Percentiles rank a stretch among this genome's conserved stretches.
Conservation (phyloP, 208 protist genomes). For the Acanthamoeba royreba region DNA sequence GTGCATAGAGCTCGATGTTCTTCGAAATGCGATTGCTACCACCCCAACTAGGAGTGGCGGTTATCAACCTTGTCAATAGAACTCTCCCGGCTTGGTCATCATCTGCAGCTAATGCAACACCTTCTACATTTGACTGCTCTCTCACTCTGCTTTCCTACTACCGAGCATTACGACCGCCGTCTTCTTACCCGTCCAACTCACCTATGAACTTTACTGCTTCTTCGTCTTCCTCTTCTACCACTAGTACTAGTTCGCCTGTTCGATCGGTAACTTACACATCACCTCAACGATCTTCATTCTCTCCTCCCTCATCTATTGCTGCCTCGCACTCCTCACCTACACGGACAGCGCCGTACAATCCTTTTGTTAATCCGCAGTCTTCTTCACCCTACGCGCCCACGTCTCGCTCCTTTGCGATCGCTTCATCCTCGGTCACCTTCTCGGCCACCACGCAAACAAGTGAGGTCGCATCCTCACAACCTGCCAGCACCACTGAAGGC, state of each 20-base stretch:
- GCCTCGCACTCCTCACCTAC: too few species aligned
- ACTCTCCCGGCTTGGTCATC: neutral
- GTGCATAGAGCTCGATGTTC: neutral
- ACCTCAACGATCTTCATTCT: too few species aligned
- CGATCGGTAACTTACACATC: too few species aligned
- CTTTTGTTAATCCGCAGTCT: too few species aligned
- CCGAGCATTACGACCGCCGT: neutral
- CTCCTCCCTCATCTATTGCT: too few species aligned
- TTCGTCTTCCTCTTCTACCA: neutral
- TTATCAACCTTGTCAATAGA: neutral
- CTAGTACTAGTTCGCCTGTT: neutral
- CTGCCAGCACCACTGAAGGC: neutral
- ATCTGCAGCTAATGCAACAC: neutral
- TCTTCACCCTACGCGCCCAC: too few species aligned
- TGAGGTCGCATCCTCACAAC: too few species aligned
- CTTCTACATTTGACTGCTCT: neutral
- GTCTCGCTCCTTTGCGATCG: too few species aligned
- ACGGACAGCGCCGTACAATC: too few species aligned
- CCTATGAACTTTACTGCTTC: too few species aligned
- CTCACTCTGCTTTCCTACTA: neutral
- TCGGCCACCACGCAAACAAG: too few species aligned
- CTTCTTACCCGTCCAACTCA: neutral
- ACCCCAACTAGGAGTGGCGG: neutral
- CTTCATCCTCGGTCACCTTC: too few species aligned
- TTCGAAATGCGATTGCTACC: neutral